Evolutionary conservation across 106 monocot species (phyloP).

Genomic region (Platanthera guangdongensis): DNA sequence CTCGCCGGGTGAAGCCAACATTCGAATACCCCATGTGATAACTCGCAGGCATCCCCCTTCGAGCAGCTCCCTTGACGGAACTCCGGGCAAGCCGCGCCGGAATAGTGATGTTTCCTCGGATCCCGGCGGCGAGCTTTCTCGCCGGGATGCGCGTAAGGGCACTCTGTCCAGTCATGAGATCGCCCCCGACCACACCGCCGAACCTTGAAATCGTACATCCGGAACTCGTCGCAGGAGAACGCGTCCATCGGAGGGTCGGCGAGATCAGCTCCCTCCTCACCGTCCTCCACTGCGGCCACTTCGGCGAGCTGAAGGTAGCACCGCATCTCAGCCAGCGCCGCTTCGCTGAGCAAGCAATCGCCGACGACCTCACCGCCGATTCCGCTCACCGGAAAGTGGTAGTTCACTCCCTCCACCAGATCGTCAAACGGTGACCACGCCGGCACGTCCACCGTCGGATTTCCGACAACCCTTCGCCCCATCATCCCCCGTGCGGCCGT

Average conservation of each 20-base stretch:
- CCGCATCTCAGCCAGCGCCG: conserved; percentile 21
- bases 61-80: conserved; percentile 72
- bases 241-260: conserved; percentile 22
- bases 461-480: neutral
- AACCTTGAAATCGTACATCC: conserved; percentile 88
- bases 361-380: neutral
- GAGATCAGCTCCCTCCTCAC: conserved; percentile 8
- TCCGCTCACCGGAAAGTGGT: neutral
- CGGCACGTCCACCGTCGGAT: conserved; percentile 25
- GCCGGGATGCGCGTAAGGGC: conserved; percentile 72
- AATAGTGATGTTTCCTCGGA: conserved; percentile 65
- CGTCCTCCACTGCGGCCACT: neutral
- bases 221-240: conserved; percentile 62
- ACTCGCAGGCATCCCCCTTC: conserved; percentile 75
- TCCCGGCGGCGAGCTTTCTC: conserved; percentile 78
- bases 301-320: conserved; percentile 14
- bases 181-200: conserved; percentile 52
- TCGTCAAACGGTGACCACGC: conserved; percentile 19
- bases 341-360: conserved; percentile 10
- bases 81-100: conserved; percentile 75
- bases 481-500: conserved; percentile 12
- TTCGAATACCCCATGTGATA: conserved; percentile 92
- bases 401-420: neutral
- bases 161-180: conserved; percentile 76
- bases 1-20: conserved; percentile 92